Evolutionary conservation across 805 yeast genomes (phyloP), one percentile per base, ranked within the genome.

Genomic region (Candida oleophila): DNA sequence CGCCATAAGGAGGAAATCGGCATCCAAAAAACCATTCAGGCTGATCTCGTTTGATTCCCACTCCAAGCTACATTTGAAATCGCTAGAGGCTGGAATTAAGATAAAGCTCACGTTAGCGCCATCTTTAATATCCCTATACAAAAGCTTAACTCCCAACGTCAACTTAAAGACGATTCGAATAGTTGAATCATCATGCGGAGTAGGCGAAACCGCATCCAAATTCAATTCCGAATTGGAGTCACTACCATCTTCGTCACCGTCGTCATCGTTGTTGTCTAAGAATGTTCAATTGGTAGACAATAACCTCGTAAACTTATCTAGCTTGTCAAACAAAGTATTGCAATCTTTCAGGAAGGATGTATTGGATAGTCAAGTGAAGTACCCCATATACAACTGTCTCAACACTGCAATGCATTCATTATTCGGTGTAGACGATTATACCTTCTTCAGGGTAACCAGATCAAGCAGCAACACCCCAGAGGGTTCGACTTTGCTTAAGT

Each of bases 381-480:
- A 58, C 34, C 63, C 73, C 3, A 68, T 73, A 2, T 73, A 68
- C 56, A 67, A 68, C 46, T 63, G 74, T 3, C 69, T 80, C 21
- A 73, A 75, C 51, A 72, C 75, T 0, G 82, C 83, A 0, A 66
- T 78, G 0, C 59, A 62, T 35, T 57, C 68, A 2, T 54, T 78
- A 11, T 80, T 78, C 56, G 69, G 70, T 3, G 38, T 66, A 3
- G 57, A 59, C 3, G 70, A 72, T 11, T 80, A 69, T 56, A 66
- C 82, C 1, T 53, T 79, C 21, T 64, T 80, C 7, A 64, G 85
- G 40, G 76, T 80, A 11, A 78, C 84, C 2, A 62, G 83, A 48
- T 78, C 82, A 1, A 79, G 83, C 2, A 76, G 82, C 2, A 66
- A 69, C 22, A 81, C 76, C 49, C 62, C 60, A 37, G 80, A 78